These are phyloP conservation scores for Heliosperma pusillum DNA, from an alignment of 148 eudicot genomes.

Conservation along the genomic window DNA sequence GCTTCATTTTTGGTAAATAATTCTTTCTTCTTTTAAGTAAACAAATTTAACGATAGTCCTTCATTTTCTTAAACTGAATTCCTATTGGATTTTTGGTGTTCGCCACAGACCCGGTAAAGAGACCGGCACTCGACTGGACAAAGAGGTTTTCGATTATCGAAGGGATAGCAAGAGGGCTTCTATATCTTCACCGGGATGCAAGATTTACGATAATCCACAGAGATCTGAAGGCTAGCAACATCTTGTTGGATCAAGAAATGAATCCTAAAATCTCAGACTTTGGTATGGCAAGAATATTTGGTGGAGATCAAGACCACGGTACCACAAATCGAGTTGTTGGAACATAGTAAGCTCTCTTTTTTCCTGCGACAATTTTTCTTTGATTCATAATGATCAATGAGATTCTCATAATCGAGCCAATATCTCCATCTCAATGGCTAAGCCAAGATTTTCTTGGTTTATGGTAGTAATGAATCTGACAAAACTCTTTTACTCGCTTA, in stretches of 20 bases:
- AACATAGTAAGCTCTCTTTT: conserved; percentile 37
- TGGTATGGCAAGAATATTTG: conserved; percentile 54
- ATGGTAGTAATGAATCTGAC: background rate
- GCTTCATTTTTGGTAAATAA: conserved; percentile 48
- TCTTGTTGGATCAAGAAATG: conserved; percentile 46
- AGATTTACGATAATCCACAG: conserved; percentile 44
- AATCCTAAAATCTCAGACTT: conserved; percentile 52
- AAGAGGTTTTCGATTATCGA: conserved; percentile 42
- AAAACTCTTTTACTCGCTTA: background rate
- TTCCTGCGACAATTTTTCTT: background rate
- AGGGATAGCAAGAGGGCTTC: conserved; percentile 53
- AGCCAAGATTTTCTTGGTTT: background rate
- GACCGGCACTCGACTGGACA: conserved; percentile 36
- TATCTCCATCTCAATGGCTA: background rate
- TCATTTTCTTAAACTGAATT: background rate
- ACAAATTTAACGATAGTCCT: background rate
- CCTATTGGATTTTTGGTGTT: background rate
- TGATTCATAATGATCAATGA: background rate
- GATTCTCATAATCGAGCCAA: background rate
- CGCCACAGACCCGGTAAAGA: conserved; percentile 24
- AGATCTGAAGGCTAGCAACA: conserved; percentile 48
- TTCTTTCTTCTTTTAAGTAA: background rate
- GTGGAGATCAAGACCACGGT: conserved; percentile 36
- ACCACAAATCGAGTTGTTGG: conserved; percentile 53
- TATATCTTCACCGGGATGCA: conserved; percentile 54